These are phyloP conservation scores for Akanthomyces dipterigenus DNA, from an alignment of 2,329 filamentous ascomycete genomes.

Conservation along the genomic window DNA sequence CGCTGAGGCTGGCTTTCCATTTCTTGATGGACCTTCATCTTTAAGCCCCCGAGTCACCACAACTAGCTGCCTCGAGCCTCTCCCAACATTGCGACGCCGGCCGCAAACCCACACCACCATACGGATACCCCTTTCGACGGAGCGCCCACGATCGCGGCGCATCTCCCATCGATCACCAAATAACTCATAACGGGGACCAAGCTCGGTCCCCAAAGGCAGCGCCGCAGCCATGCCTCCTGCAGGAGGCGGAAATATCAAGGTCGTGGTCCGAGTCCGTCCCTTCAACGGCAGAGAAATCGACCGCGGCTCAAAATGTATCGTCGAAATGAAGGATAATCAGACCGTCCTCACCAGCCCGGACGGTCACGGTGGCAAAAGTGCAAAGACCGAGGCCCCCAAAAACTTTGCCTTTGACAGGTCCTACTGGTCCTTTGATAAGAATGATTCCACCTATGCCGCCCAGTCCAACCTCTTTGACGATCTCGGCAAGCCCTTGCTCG, in stretches of 20 bases:
- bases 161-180: background rate
- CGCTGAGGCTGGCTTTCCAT: background rate
- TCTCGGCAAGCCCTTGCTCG: constrained; percentile 79
- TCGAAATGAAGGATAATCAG: constrained; percentile 91
- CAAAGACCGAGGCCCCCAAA: constrained; percentile 68
- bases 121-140: constrained; percentile 3
- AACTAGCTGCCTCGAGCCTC: background rate
- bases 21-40: background rate
- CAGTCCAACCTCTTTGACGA: constrained; percentile 87
- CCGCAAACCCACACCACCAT: background rate
- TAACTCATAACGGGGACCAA: constrained; percentile 24
- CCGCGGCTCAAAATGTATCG: constrained; percentile 88
- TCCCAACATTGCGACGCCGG: background rate
- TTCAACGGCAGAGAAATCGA: constrained; percentile 96
- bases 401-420: constrained; percentile 93
- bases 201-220: constrained; percentile 27
- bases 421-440: constrained; percentile 94
- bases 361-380: constrained; percentile 54
- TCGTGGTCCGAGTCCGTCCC: constrained; percentile 91
- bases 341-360: constrained; percentile 75
- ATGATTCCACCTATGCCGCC: constrained; percentile 75
- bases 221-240: constrained; percentile 35
- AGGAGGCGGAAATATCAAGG: constrained; percentile 97
- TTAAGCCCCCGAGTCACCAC: background rate
- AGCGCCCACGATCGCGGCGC: background rate